Evolutionary conservation across 1,139 yeast genomes (phyloP).

Genomic region (Insectozyma bohioensis): DNA sequence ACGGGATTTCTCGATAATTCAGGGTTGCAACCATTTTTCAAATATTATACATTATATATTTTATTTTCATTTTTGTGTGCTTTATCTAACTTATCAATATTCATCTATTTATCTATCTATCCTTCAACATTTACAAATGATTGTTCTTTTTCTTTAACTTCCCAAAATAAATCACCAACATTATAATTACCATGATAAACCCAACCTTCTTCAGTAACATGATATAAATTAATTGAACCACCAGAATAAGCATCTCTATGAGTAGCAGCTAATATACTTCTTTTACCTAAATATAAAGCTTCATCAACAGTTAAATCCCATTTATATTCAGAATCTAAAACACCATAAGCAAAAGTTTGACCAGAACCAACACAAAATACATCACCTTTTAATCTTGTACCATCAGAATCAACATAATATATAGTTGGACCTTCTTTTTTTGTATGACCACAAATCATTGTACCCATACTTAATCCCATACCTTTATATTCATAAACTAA

Average conservation of each 20-base stretch:
- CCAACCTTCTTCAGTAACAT: constrained; percentile 94
- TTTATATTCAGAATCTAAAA: constrained; percentile 82
- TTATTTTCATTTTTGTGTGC: too few species aligned
- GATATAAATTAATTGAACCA: constrained; percentile 91
- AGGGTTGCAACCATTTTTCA: neutral
- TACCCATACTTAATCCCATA: constrained; percentile 98
- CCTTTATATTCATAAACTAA: constrained; percentile 94
- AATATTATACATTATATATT: neutral
- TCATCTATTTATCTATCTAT: too few species aligned
- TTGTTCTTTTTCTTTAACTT: constrained; percentile 80
- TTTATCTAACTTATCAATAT: too few species aligned
- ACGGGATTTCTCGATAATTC: neutral
- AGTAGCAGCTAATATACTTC: constrained; percentile 95
- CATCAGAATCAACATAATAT: constrained; percentile 96
- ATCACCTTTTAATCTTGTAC: constrained; percentile 93
- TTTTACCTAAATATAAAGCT: constrained; percentile 89
- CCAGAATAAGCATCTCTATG: constrained; percentile 99
- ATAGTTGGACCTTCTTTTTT: constrained; percentile 94
- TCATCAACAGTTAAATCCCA: constrained; percentile 93
- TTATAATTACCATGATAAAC: constrained; percentile 91
- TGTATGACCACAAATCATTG: constrained; percentile 97
- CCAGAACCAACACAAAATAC: constrained; percentile 98
- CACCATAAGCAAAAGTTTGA: constrained; percentile 99
- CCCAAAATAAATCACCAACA: constrained; percentile 92
- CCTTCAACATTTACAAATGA: constrained; percentile 88